These are phyloP conservation scores for Lagenidium sp. DNA, from an alignment of 352 stramenopile species.

Conservation along the genomic window DNA sequence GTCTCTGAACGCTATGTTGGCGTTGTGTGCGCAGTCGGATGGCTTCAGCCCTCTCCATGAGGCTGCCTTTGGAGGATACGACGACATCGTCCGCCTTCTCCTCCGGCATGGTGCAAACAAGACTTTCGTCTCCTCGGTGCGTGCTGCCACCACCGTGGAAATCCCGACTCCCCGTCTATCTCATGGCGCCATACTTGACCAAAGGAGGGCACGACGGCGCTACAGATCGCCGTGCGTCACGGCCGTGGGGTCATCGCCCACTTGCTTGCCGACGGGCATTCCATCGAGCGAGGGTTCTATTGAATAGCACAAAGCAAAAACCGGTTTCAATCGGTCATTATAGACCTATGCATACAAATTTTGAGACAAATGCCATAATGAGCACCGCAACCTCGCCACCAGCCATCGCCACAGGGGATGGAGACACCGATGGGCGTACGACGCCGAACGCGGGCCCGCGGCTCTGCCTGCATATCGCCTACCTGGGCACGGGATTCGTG, in stretches of 20 bases:
- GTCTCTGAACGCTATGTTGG: too few species aligned
- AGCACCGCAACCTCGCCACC: background rate
- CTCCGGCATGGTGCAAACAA: slow-evolving; percentile 48
- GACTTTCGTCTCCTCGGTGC: slow-evolving; percentile 37
- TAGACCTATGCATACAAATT: too few species aligned
- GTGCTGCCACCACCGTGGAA: too few species aligned
- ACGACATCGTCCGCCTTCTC: slow-evolving; percentile 51
- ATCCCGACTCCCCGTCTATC: too few species aligned
- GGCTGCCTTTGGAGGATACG: slow-evolving; percentile 45
- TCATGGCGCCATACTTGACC: too few species aligned
- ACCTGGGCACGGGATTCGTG: slow-evolving; percentile 64
- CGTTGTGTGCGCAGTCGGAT: slow-evolving; percentile 28
- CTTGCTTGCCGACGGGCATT: slow-evolving; percentile 54
- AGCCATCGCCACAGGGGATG: background rate
- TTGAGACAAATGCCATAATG: background rate
- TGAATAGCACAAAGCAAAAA: slow-evolving; percentile 10
- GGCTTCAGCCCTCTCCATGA: slow-evolving; percentile 64
- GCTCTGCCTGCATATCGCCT: slow-evolving; percentile 70
- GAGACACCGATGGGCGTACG: slow-evolving; percentile 1
- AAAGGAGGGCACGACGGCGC: slow-evolving; percentile 54
- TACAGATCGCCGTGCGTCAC: slow-evolving; percentile 58
- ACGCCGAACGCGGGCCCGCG: slow-evolving; percentile 14
- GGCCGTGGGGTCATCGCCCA: slow-evolving; percentile 46
- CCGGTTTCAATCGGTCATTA: background rate
- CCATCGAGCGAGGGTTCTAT: slow-evolving; percentile 43